Evolutionary conservation across 1,139 yeast genomes (phyloP), one percentile per base, ranked within the genome.

Genomic region (Hyphopichia fennica): DNA sequence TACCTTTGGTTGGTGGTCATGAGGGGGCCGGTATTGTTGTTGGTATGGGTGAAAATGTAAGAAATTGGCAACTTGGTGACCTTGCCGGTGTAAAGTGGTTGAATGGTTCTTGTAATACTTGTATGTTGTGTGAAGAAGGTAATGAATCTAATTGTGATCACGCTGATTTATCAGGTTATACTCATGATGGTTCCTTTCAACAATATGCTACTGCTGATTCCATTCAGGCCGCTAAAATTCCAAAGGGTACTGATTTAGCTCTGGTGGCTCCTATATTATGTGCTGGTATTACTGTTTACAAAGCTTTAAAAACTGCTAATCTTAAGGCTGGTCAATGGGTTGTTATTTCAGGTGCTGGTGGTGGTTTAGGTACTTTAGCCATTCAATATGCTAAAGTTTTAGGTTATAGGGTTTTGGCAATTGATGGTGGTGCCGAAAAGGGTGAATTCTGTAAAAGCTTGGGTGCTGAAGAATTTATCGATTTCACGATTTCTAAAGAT

Each of bases 1-100:
- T 81, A 49, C 89, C 90, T 18, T 68, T 83, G 52, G 87, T 84
- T 41, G 90, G 90, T 49, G 95, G 95, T 57, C 95, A 86, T 72
- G 95, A 86, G 68, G 93, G 93, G 69, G 91, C 91, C 28, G 95
- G 95, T 65, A 79, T 81, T 31, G 93, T 86, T 49, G 91, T 84
- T 45, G 89, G 56, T 76, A 53, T 79, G 72, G 95, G 93, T 58
- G 69, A 69, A 35, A 74, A 79, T 51, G 95, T 85, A 52, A 75
- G 68, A 54, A 82, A 84, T 34, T 84, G 86, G 72, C 76, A 84
- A 58, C 63, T 84, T 56, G 95, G 95, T 57, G 93, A 87, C 62
- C 71, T 63, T 41, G 95, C 93, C 45, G 95, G 93, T 60, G 72
- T 85, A 60, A 85, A 86, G 65, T 77, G 81, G 81, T 69, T 85